Evolutionary conservation across 2,329 filamentous ascomycete genomes (phyloP).

Genomic region (Epichloe festucae): DNA sequence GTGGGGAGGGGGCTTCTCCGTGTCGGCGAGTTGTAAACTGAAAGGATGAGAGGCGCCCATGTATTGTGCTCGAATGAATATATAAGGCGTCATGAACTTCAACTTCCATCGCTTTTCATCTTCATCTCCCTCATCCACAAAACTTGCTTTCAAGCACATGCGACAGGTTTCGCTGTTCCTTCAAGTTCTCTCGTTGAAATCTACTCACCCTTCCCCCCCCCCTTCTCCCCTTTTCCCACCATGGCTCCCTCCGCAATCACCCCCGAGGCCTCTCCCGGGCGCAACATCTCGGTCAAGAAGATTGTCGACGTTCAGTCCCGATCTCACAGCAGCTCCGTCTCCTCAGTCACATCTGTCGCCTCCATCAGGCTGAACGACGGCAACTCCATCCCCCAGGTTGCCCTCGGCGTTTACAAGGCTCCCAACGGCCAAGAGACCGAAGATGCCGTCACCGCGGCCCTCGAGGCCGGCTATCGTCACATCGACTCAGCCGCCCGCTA

Average conservation of each 20-base stretch:
- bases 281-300: slow-evolving; percentile 18
- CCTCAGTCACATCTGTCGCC: slow-evolving; percentile 14
- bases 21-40: not conserved
- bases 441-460: slow-evolving; percentile 45
- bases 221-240: slow-evolving; percentile 4
- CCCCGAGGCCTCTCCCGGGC: slow-evolving; percentile 21
- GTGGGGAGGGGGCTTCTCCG: not conserved
- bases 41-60: not conserved
- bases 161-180: not conserved
- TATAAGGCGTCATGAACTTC: slow-evolving; percentile 1
- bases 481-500: slow-evolving; percentile 46
- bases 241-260: slow-evolving; percentile 25
- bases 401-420: slow-evolving; percentile 34
- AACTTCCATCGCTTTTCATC: not conserved
- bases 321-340: slow-evolving; percentile 15
- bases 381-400: slow-evolving; percentile 47
- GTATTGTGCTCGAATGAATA: not conserved
- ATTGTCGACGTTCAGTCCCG: slow-evolving; percentile 8
- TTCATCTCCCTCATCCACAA: not conserved
- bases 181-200: not conserved
- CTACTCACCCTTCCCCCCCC: no score
- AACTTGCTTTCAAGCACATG: not conserved
- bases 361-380: slow-evolving; percentile 59
- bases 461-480: slow-evolving; percentile 42
- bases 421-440: slow-evolving; percentile 42